Conservation (phyloP, 768 basidiomycete species). For the Lentinula boryana region DNA sequence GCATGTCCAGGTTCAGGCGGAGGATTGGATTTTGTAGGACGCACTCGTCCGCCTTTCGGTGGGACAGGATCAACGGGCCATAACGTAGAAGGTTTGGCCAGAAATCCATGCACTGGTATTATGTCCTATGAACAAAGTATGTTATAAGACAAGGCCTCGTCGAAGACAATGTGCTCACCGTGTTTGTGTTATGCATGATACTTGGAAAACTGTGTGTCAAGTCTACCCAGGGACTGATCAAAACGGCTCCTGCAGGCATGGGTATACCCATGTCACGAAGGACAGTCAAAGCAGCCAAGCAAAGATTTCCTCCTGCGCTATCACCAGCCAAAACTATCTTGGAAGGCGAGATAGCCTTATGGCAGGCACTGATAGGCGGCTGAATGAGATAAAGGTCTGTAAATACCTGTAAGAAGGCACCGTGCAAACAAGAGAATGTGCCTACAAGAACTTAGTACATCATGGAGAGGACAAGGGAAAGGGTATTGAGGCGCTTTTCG, state of each 20-base stretch:
- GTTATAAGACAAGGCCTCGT: not conserved
- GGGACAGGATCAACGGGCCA: conserved; percentile 48
- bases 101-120: conserved; percentile 55
- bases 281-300: conserved; percentile 51
- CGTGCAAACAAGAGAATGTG: not conserved
- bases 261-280: conserved; percentile 68
- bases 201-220: conserved; percentile 83
- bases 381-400: conserved; percentile 69
- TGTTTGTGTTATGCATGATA: conserved; percentile 59
- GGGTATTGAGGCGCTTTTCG: conserved; percentile 83
- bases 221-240: conserved; percentile 79
- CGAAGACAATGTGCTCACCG: conserved; percentile 30
- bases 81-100: conserved; percentile 50
- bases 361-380: conserved; percentile 58
- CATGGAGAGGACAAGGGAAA: conserved; percentile 74
- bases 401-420: not conserved
- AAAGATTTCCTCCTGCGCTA: conserved; percentile 70
- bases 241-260: conserved; percentile 67
- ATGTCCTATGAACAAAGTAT: conserved; percentile 44
- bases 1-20: conserved; percentile 46
- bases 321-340: conserved; percentile 78
- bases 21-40: conserved; percentile 28
- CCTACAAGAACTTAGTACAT: conserved; percentile 69
- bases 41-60: conserved; percentile 26
- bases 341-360: conserved; percentile 55